Base-by-base conservation (phyloP, 2,329 filamentous ascomycete genomes). In the Fusarium odoratissimum region DNA sequence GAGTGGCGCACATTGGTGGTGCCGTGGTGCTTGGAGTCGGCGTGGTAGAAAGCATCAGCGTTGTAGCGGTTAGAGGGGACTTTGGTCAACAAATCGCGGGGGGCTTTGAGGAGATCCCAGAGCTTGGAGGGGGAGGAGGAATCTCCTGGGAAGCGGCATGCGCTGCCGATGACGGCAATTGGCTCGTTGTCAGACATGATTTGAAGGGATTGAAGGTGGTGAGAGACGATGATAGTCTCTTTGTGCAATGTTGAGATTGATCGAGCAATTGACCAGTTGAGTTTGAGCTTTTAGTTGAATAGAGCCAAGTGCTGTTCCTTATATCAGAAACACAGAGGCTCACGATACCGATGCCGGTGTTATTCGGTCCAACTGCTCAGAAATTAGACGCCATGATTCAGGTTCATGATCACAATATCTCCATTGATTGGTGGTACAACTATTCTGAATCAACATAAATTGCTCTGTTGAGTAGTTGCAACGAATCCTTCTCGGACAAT, bases 111-210 rank as follows among this genome's bases (percentile, higher is more conserved):
- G 1, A 64, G 46, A 33, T 64, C 38, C 61, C 55, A 64, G 10
- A 64, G 40, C 1, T 52, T 46, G 5, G 61, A 60, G 8, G 61
- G 61, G 67, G 72, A 77, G 13, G 64, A 78, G 1, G 79, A 76
- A 10, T 73, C 76, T 4, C 83, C 83, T 0, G 83, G 80, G 25
- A 84, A 82, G 45, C 83, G 80, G 69, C 82, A 84, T 5, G 75
- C 81, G 30, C 59, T 80, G 44, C 84, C 83, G 45, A 85, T 76
- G 38, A 85, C 75, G 19, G 83, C 84, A 60, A 85, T 84, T 44
- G 83, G 82, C 55, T 82, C 80, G 31, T 37, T 52, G 16, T 35
- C 16, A 19, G 46, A 51, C 46, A 51, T 51, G 46, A 9, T 49
- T 2, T 3, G n/a, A 19, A 19, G 14, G 3, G 1, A 1, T 12